phyloP scores from a whole-genome alignment of 352 stramenopile species.

The Pythium periplocum region DNA sequence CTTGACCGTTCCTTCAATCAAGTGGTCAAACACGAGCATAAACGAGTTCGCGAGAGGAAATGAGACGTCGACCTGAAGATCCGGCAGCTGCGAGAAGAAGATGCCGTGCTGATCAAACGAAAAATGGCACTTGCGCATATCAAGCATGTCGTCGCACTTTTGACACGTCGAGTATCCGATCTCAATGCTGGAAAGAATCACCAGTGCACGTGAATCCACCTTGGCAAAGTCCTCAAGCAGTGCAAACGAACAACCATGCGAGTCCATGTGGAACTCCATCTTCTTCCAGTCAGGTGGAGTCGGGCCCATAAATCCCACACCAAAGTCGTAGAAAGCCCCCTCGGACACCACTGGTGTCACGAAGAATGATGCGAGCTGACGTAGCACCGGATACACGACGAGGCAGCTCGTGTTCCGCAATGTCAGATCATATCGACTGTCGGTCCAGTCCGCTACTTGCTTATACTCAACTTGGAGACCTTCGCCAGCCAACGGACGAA shows the following conservation, averaged over 20 bases:
- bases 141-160: slow-evolving; percentile 34
- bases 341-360: slow-evolving; percentile 38
- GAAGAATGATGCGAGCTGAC: slow-evolving; percentile 66
- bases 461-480: slow-evolving; percentile 75
- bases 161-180: slow-evolving; percentile 64
- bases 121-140: slow-evolving; percentile 81
- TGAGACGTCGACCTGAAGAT: slow-evolving; percentile 81
- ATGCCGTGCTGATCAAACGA: slow-evolving; percentile 74
- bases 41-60: slow-evolving; percentile 83
- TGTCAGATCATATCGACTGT: slow-evolving; percentile 59
- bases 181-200: slow-evolving; percentile 68
- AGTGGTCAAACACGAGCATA: slow-evolving; percentile 76
- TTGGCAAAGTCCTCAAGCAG: slow-evolving; percentile 81
- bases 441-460: slow-evolving; percentile 72
- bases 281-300: slow-evolving; percentile 69
- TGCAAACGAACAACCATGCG: slow-evolving; percentile 65
- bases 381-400: slow-evolving; percentile 61
- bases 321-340: slow-evolving; percentile 46
- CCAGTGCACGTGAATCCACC: slow-evolving; percentile 57
- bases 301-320: slow-evolving; percentile 62
- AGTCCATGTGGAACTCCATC: slow-evolving; percentile 68
- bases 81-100: slow-evolving; percentile 83
- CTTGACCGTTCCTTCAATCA: slow-evolving; percentile 51
- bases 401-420: slow-evolving; percentile 79
- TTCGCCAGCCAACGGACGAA: slow-evolving; percentile 64